Conservation (phyloP, 257 asterid species). For the Sherardia arvensis region DNA sequence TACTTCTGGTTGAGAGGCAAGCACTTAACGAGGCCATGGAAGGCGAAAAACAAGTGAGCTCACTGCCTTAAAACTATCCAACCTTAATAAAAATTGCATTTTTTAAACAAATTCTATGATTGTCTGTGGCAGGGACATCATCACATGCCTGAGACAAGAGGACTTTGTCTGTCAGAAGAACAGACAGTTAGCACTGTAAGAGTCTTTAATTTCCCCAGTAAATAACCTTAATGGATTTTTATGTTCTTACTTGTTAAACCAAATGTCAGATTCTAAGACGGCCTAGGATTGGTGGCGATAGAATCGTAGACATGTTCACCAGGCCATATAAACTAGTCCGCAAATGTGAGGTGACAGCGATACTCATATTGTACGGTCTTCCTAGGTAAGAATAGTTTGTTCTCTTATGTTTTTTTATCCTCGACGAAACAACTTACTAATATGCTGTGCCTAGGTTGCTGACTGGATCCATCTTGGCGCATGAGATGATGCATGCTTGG, state of each 20-base stretch:
- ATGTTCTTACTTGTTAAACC: conserved; percentile 5
- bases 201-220: conserved; percentile 3
- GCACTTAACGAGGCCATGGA: conserved; percentile 97
- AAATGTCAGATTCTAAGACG: conserved; percentile 60
- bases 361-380: conserved; percentile 86
- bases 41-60: conserved; percentile 78
- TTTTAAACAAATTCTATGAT: not conserved
- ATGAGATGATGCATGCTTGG: conserved; percentile 99
- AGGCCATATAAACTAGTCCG: conserved; percentile 80
- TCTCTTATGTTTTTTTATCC: not conserved
- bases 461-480: conserved; percentile 95
- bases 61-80: conserved; percentile 1
- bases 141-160: conserved; percentile 87
- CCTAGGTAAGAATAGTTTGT: conserved; percentile 55
- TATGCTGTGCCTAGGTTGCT: conserved; percentile 39
- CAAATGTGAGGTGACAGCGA: conserved; percentile 88
- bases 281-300: conserved; percentile 78
- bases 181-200: conserved; percentile 83
- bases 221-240: not conserved
- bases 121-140: conserved; percentile 60
- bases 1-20: conserved; percentile 94
- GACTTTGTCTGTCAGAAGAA: conserved; percentile 93
- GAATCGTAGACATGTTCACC: conserved; percentile 85
- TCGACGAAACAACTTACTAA: not conserved
- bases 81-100: not conserved